Conservation (phyloP, 805 yeast genomes). For the Wickerhamomyces ciferrii region DNA sequence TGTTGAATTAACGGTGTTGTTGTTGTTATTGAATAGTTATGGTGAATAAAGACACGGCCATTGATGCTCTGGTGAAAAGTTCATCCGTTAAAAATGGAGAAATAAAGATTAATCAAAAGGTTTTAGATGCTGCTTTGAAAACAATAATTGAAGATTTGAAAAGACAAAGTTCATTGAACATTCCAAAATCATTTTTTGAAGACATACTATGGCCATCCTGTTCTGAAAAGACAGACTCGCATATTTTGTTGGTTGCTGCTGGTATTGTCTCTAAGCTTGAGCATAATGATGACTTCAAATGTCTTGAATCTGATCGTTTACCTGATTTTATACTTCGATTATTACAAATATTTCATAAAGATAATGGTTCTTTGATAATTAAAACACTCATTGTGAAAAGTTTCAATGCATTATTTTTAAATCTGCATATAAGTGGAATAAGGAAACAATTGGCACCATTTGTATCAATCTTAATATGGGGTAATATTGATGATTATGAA, state of each 20-base stretch:
- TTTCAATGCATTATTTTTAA: constrained; percentile 1
- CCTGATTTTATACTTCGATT: constrained; percentile 8
- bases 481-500: background rate
- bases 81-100: background rate
- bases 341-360: constrained; percentile 11
- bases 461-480: constrained; percentile 15
- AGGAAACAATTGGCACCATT: constrained; percentile 8
- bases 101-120: background rate
- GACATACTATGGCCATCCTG: background rate
- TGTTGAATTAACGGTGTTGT: too few species aligned
- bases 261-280: background rate
- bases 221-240: background rate
- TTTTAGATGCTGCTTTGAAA: background rate
- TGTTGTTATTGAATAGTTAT: too few species aligned
- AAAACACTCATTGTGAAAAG: constrained; percentile 3
- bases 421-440: background rate
- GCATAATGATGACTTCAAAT: background rate
- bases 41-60: background rate
- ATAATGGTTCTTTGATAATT: background rate
- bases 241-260: background rate
- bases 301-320: constrained; percentile 2
- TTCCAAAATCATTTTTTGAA: background rate
- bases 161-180: background rate
- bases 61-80: background rate
- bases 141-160: background rate